These are phyloP conservation scores for Exophiala viscosa DNA, from an alignment of 2,329 filamentous ascomycete species.

Conservation along the genomic window DNA sequence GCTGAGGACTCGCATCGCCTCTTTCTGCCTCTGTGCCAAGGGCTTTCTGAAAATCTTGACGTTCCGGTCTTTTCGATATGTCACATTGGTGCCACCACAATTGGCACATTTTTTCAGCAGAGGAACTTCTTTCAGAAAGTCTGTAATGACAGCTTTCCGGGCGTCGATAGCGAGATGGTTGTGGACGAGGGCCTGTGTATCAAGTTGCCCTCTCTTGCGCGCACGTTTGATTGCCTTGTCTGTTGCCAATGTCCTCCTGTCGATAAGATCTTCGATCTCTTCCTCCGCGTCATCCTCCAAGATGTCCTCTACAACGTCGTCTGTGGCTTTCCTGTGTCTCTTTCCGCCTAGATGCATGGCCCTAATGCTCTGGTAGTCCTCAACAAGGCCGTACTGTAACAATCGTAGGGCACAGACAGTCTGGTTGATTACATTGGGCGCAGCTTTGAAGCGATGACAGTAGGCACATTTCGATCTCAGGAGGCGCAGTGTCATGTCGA, in stretches of 20 bases:
- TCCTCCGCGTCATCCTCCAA: slow-evolving; percentile 52
- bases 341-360: slow-evolving; percentile 44
- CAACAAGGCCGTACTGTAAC: slow-evolving; percentile 76
- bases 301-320: slow-evolving; percentile 21
- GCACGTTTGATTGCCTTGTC: slow-evolving; percentile 65
- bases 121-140: slow-evolving; percentile 72
- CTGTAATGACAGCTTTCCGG: slow-evolving; percentile 71
- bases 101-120: slow-evolving; percentile 66
- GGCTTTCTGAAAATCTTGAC: slow-evolving; percentile 92
- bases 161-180: slow-evolving; percentile 79
- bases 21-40: slow-evolving; percentile 66
- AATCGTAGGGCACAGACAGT: slow-evolving; percentile 81
- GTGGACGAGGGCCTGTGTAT: slow-evolving; percentile 57
- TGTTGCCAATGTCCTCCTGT: slow-evolving; percentile 64
- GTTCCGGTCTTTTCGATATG: slow-evolving; percentile 82
- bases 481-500: slow-evolving; percentile 84
- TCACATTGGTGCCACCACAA: slow-evolving; percentile 67
- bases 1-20: slow-evolving; percentile 67
- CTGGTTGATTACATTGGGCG: slow-evolving; percentile 70
- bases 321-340: slow-evolving; percentile 6
- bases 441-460: slow-evolving; percentile 80
- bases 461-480: slow-evolving; percentile 85
- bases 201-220: slow-evolving; percentile 35
- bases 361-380: slow-evolving; percentile 53
- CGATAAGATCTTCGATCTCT: slow-evolving; percentile 50